Base-by-base conservation (phyloP, 306 rosid genomes). In the Carpinus viminea region DNA sequence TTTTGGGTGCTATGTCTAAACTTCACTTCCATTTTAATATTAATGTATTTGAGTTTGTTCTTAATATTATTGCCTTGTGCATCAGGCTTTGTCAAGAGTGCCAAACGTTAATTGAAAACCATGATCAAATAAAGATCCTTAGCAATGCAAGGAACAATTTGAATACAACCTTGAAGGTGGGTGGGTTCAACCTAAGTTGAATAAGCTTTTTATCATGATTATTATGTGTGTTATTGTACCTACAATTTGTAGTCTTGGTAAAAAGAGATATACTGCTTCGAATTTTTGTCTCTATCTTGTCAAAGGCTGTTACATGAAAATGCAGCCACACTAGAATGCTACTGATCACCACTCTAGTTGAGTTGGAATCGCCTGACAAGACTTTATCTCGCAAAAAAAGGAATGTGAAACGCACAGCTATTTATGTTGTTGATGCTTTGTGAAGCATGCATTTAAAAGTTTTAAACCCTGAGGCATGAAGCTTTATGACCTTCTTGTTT, bases 71-170 rank as follows among this genome's bases (percentile, higher is more conserved):
- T 87, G 73, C 43, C 74, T 78, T 79, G 65, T 82, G 81, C 66
- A 80, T 83, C 92, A 95, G 99, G 81, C 83, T 88, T 78, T 95
- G 98, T 81, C 92, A 82, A 85, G 98, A 95, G 78, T 95, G 99
- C 90, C 98, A 95, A 80, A 90, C 88, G 76, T 88, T 95, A 83
- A 95, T 95, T 56, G 99, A 95, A 26, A 95, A 95, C 80, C 99
- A 95, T 79, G 99, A 95, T 83, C 95, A 95, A 89, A 95, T 95
- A 90, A 95, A 95, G 93, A 86, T 93, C 81, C 98, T 95, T 78
- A 95, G 98, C 90, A 95, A 95, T 87, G 94, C 97, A 56, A 93
- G 98, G 87, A 95, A 95, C 84, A 95, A 95, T 87, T 80, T 95
- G 73, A 90, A 93, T 81, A 95, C 97, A 56, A 95, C 99, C 75